Evolutionary conservation across 306 rosid species (phyloP).

Genomic region (Dryas drummondii): DNA sequence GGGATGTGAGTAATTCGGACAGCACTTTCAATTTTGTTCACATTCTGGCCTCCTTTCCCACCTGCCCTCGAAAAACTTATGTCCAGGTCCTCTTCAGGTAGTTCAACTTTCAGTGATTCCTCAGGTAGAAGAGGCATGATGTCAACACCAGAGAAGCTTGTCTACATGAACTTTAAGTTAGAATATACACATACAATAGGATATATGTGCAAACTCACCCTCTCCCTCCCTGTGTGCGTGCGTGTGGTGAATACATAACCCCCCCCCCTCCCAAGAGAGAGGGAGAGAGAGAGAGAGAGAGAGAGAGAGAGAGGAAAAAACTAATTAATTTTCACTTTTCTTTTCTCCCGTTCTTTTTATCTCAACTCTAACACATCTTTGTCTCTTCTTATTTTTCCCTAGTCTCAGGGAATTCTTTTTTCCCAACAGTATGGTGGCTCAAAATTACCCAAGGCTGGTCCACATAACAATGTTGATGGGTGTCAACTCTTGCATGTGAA

Average conservation of each 20-base stretch:
- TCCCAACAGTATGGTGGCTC: too few species aligned
- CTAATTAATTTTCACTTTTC: too few species aligned
- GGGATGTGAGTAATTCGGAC: slow-evolving; percentile 97
- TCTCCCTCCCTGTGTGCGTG: neutral
- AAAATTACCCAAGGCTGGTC: too few species aligned
- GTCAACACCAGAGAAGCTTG: slow-evolving; percentile 96
- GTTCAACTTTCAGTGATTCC: slow-evolving; percentile 75
- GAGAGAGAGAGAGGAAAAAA: too few species aligned
- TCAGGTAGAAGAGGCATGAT: slow-evolving; percentile 97
- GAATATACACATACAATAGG: slow-evolving; percentile 8
- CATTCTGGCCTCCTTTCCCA: slow-evolving; percentile 98
- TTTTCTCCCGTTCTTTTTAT: too few species aligned
- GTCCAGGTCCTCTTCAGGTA: slow-evolving; percentile 95
- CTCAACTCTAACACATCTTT: too few species aligned
- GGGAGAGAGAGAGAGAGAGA: too few species aligned
- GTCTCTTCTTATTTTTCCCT: too few species aligned
- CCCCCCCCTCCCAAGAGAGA: too few species aligned
- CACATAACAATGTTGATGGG: too few species aligned
- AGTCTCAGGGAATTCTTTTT: too few species aligned
- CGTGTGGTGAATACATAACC: neutral
- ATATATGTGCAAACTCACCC: neutral
- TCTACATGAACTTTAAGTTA: slow-evolving; percentile 47
- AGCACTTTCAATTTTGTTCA: slow-evolving; percentile 95
- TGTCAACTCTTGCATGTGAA: too few species aligned
- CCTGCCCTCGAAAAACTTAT: slow-evolving; percentile 91